Base-by-base conservation (phyloP, 139 green algal genomes). In the Picochlorum costavermella region DNA sequence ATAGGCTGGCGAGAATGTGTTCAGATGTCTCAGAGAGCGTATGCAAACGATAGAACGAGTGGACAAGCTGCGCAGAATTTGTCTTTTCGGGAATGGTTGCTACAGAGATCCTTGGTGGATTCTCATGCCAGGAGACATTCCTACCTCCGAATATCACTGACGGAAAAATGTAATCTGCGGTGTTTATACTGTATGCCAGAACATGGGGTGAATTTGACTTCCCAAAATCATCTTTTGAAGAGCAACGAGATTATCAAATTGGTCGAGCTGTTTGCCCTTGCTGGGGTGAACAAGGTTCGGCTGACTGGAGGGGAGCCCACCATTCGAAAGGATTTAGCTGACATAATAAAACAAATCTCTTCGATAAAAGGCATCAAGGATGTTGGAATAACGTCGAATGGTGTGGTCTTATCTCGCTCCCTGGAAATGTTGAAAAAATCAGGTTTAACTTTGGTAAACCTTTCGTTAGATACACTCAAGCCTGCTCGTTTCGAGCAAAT, bases 121-220 rank as follows among this genome's bases (percentile, higher is more conserved):
- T 78, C 56, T 0, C 83, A 81, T 73, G 79, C 76, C 61, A 85
- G 92, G 20, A 43, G 56, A 53, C 94, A 99, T 80, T 95, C 75
- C 13, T 99, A 99, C 81, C 79, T 99, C 50, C 81, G 94, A 30
- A 96, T 99, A 40, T 95, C 83, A 5, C 79, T 99, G n/a, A 99
- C 94, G 3, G 94, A 98, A 83, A 79, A 82, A 20, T 99, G 94
- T 84, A 99, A 99, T 75, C 77, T 99, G 80, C 79, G 94, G 23
- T 99, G 94, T 78, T 60, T 83, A 61, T 99, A 99, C 82, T 99
- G 94, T 84, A 99, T 99, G 94, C 94, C 94, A 1, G 88, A 77
- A 9, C 92, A 98, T 64, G 94, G 94, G 6, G 84, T 96, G 28
- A 83, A 90, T 14, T 84, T 99, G 1, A 92, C 92, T 2, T 82